phyloP scores from a whole-genome alignment of 441 rosid genomes.

The Jatropha multifida region DNA sequence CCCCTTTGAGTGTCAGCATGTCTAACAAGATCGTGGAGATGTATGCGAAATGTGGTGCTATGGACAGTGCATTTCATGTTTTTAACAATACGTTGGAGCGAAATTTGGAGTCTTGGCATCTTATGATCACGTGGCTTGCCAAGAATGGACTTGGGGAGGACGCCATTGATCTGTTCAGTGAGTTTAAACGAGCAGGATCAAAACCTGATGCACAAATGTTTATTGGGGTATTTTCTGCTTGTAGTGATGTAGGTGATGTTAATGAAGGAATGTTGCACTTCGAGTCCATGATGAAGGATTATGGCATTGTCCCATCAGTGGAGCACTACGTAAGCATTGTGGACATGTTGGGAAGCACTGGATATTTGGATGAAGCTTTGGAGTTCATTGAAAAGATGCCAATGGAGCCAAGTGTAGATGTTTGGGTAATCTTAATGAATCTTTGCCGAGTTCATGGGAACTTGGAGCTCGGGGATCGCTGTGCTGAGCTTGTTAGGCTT shows the following conservation, averaged over 20 bases:
- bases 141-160: slow-evolving; percentile 79
- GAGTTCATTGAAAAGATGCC: slow-evolving; percentile 77
- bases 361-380: slow-evolving; percentile 74
- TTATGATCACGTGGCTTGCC: slow-evolving; percentile 63
- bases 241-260: slow-evolving; percentile 63
- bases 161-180: slow-evolving; percentile 65
- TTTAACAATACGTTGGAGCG: slow-evolving; percentile 57
- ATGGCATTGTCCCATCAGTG: slow-evolving; percentile 56
- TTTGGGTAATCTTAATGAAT: slow-evolving; percentile 80
- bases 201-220: slow-evolving; percentile 59
- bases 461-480: slow-evolving; percentile 77
- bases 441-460: slow-evolving; percentile 71
- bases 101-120: slow-evolving; percentile 59
- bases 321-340: slow-evolving; percentile 63
- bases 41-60: slow-evolving; percentile 64
- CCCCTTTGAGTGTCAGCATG: slow-evolving; percentile 39
- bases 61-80: slow-evolving; percentile 44
- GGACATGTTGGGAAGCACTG: slow-evolving; percentile 63
- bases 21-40: slow-evolving; percentile 57
- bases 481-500: slow-evolving; percentile 62
- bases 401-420: slow-evolving; percentile 49
- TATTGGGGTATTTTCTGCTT: slow-evolving; percentile 61
- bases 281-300: slow-evolving; percentile 62
- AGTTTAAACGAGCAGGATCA: slow-evolving; percentile 63
- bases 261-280: slow-evolving; percentile 79